Base-by-base conservation (phyloP, 192 early-diverging fungal genomes). In the Dispira simplex region DNA sequence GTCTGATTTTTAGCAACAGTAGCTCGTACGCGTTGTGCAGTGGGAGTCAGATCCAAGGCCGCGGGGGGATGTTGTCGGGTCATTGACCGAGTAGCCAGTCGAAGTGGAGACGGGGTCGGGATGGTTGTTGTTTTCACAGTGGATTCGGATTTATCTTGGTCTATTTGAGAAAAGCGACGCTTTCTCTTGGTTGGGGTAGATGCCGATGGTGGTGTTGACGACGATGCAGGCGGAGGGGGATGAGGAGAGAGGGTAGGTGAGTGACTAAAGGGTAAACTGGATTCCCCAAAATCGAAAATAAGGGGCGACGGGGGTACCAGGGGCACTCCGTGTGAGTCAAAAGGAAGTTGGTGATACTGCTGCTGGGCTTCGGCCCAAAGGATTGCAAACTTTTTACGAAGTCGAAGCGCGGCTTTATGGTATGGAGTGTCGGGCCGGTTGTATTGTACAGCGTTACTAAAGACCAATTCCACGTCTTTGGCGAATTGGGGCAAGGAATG, bases 401-500 rank as follows among this genome's bases (percentile, higher is more conserved):
- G 52, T 2, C 73, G 69, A 9, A 59, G 23, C 0, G 77, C 77
- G 46, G 69, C 32, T 65, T 69, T 67, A 59, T 68, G 71, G 60
- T 73, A 75, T 39, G 75, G 75, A 1, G 73, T 78, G 8, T n/a
- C 49, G 16, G 73, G 73, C 58, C 64, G 67, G 46, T 78, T 78
- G 65, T 78, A 78, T 21, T 44, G 49, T 71, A 68, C 66, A 64
- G 73, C 75, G 57, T 78, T 78, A 21, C 28, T 26, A 6, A 71
- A 55, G 5, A 78, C 73, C 63, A 73, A 51, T 9, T 47, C 20
- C 27, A 73, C 16, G 27, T 78, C 73, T 25, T 54, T 80, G 67
- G 82, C 79, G 63, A 92, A 85, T 13, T 65, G 72, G 0, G 83
- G 73, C 11, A 91, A n/a, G 0, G 67, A 51, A 0, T 58, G 45